phyloP scores from a whole-genome alignment of 306 rosid genomes.

The Vachellia collinsii region DNA sequence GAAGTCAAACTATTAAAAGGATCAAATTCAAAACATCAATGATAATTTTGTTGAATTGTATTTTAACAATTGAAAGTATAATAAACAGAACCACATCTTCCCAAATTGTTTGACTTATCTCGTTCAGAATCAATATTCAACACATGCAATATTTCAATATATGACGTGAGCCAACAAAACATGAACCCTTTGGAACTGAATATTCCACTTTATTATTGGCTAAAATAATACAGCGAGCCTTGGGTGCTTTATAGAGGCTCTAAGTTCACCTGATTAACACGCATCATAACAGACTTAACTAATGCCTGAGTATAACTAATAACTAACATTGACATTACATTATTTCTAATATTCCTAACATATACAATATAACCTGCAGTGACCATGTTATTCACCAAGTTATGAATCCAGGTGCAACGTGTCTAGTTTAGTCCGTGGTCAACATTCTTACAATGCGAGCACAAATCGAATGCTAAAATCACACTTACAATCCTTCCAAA shows the following conservation, averaged over 20 bases:
- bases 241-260: no score
- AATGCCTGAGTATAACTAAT: no score
- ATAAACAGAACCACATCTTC: neutral
- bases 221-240: no score
- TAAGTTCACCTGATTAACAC: no score
- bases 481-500: no score
- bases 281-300: no score
- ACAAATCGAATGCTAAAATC: no score
- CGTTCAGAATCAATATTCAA: neutral
- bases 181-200: no score
- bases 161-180: neutral
- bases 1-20: neutral
- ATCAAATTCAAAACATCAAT: slow-evolving; percentile 17
- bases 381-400: neutral
- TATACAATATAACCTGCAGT: neutral
- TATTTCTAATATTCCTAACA: no score
- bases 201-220: no score
- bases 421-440: neutral
- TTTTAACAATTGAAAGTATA: neutral
- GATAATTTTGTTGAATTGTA: neutral
- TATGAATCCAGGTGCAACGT: neutral
- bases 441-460: neutral
- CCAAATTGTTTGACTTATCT: slow-evolving; percentile 13
- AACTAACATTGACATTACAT: no score
- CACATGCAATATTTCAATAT: neutral